Conservation (phyloP, 2,329 filamentous ascomycete species). For the Magnaporthiopsis rhizophila region DNA sequence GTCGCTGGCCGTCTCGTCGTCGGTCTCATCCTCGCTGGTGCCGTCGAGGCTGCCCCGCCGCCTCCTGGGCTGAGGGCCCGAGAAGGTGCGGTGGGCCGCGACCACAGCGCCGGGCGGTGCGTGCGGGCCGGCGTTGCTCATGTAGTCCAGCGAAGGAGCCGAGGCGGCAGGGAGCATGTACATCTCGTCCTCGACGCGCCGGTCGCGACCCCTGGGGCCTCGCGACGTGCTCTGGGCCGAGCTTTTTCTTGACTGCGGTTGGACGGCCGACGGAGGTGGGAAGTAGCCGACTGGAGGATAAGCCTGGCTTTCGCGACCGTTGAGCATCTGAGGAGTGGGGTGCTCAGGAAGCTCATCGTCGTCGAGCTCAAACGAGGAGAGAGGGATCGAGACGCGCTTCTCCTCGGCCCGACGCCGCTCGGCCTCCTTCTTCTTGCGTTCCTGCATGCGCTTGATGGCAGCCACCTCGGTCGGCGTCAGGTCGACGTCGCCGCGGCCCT, state of each 20-base stretch:
- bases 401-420: conserved; percentile 20
- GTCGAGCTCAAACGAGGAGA: conserved; percentile 39
- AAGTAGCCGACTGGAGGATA: conserved; percentile 45
- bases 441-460: conserved; percentile 62
- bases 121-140: conserved; percentile 23
- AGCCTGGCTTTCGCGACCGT: conserved; percentile 19
- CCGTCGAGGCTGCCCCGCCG: conserved; percentile 21
- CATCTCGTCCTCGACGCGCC: not conserved
- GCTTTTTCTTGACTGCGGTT: conserved; percentile 8
- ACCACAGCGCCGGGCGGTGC: conserved; percentile 23
- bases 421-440: conserved; percentile 46
- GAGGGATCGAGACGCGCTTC: conserved; percentile 40
- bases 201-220: not conserved
- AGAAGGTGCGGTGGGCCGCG: conserved; percentile 24
- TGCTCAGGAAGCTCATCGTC: conserved; percentile 29
- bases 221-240: conserved; percentile 23
- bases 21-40: conserved; percentile 19
- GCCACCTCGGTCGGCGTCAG: conserved; percentile 73
- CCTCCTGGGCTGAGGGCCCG: conserved; percentile 18
- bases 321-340: conserved; percentile 28
- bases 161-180: conserved; percentile 33
- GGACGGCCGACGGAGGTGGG: conserved; percentile 29
- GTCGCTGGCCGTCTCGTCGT: conserved; percentile 28
- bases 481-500: conserved; percentile 71
- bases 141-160: conserved; percentile 18